Evolutionary conservation across 495 filamentous ascomycete genomes (phyloP).

Genomic region (Apiosordaria backusii): DNA sequence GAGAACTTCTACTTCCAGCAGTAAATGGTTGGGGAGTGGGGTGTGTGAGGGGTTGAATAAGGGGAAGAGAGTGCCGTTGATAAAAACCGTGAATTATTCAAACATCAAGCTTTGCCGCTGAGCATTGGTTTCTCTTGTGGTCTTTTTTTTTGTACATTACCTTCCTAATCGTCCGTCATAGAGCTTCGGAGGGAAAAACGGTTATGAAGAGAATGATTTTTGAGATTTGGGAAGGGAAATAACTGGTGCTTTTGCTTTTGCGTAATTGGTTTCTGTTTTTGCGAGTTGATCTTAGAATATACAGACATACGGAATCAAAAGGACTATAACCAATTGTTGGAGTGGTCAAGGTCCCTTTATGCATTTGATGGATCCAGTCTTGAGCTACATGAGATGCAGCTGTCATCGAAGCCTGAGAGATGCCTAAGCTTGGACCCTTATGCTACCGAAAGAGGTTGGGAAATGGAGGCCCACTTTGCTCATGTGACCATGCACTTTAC

Average conservation of each 20-base stretch:
- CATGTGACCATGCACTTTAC: background rate
- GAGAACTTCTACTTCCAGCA: slow-evolving; percentile 81
- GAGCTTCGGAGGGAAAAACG: slow-evolving; percentile 22
- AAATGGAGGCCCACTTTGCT: background rate
- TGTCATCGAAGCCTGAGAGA: background rate
- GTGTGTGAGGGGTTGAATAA: background rate
- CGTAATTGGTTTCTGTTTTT: background rate
- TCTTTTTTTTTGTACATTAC: slow-evolving; percentile 22
- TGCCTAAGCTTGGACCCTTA: background rate
- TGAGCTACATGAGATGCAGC: no score
- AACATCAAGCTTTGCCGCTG: background rate
- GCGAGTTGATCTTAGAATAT: background rate
- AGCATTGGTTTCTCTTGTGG: slow-evolving; percentile 8
- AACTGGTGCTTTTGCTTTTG: slow-evolving; percentile 1
- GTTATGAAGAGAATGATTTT: slow-evolving; percentile 3
- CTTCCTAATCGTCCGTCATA: slow-evolving; percentile 23
- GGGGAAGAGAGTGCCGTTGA: background rate
- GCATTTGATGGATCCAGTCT: no score
- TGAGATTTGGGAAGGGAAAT: slow-evolving; percentile 18
- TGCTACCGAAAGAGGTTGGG: background rate
- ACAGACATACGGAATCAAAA: background rate
- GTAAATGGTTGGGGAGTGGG: slow-evolving; percentile 3
- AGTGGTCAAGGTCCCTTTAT: no score
- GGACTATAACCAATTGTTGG: background rate
- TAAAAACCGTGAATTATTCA: background rate